A percentile compares a stretch with the other conserved stretches of the same genome.
phyloP scores from a whole-genome alignment of 2,329 filamentous ascomycete species.

The Penicillium sp. region DNA sequence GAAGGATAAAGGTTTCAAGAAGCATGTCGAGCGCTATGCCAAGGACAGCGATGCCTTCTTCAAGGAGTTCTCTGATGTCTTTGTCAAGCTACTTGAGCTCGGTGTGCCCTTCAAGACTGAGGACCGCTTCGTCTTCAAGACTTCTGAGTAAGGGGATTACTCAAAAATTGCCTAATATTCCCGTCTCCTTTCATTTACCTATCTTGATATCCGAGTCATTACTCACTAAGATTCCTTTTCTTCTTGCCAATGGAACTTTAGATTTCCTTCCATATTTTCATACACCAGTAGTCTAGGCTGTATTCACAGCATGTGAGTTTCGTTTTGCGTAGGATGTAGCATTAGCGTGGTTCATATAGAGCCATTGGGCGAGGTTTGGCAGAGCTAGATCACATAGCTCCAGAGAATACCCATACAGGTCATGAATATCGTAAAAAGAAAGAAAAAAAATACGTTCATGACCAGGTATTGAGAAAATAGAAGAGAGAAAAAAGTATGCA shows the following conservation, averaged over 20 bases:
- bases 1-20: conserved; percentile 82
- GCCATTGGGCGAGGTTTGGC: not conserved
- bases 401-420: not conserved
- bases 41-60: conserved; percentile 91
- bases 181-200: conserved; percentile 3
- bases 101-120: conserved; percentile 81
- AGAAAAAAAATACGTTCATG: not conserved
- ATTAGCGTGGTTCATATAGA: not conserved
- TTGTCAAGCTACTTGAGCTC: conserved; percentile 85
- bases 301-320: not conserved
- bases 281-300: not conserved
- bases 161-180: not conserved
- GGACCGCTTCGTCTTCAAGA: conserved; percentile 65
- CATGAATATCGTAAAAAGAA: not conserved
- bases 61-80: conserved; percentile 80
- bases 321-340: not conserved
- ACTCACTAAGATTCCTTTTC: conserved; percentile 5
- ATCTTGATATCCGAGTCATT: conserved; percentile 26
- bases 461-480: not conserved
- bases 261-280: not conserved
- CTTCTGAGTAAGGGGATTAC: conserved; percentile 37
- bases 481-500: not conserved
- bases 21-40: conserved; percentile 81
- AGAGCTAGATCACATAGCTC: not conserved
- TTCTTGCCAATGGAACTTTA: not conserved